Evolutionary conservation across 2,329 filamentous ascomycete species (phyloP).

Genomic region (Nemania sp.): DNA sequence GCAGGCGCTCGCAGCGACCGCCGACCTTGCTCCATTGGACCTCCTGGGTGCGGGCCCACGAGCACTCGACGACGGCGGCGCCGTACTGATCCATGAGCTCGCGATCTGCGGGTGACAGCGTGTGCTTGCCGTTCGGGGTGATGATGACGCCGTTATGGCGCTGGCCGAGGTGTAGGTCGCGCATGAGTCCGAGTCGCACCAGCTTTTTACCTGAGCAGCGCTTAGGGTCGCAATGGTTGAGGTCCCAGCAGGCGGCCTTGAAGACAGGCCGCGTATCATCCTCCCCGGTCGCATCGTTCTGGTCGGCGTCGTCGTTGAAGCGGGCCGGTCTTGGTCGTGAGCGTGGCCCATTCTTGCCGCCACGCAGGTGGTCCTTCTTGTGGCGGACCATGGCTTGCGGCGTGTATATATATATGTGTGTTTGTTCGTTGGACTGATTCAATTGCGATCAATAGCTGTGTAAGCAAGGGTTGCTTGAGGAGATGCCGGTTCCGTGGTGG

Average conservation of each 20-base stretch:
- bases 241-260: slow-evolving; percentile 96
- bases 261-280: slow-evolving; percentile 58
- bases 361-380: slow-evolving; percentile 84
- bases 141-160: slow-evolving; percentile 91
- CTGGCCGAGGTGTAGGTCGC: slow-evolving; percentile 87
- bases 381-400: slow-evolving; percentile 99
- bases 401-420: too few species aligned
- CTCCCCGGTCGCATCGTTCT: slow-evolving; percentile 27
- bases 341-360: slow-evolving; percentile 70
- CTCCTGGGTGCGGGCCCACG: slow-evolving; percentile 90
- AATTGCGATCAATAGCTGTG: too few species aligned
- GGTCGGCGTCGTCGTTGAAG: slow-evolving; percentile 43
- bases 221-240: slow-evolving; percentile 97
- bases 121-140: slow-evolving; percentile 87
- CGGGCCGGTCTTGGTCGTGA: slow-evolving; percentile 46
- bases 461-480: too few species aligned
- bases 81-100: slow-evolving; percentile 84
- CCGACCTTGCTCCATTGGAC: slow-evolving; percentile 91
- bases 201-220: slow-evolving; percentile 94
- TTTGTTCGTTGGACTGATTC: too few species aligned
- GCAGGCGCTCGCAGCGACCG: slow-evolving; percentile 84
- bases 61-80: slow-evolving; percentile 95
- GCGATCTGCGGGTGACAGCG: slow-evolving; percentile 80
- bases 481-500: too few species aligned
- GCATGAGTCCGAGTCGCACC: slow-evolving; percentile 91